A percentile compares a stretch with the other conserved stretches of the same genome.
phyloP scores from a whole-genome alignment of 306 rosid genomes.

The Begonia loranthoides region DNA sequence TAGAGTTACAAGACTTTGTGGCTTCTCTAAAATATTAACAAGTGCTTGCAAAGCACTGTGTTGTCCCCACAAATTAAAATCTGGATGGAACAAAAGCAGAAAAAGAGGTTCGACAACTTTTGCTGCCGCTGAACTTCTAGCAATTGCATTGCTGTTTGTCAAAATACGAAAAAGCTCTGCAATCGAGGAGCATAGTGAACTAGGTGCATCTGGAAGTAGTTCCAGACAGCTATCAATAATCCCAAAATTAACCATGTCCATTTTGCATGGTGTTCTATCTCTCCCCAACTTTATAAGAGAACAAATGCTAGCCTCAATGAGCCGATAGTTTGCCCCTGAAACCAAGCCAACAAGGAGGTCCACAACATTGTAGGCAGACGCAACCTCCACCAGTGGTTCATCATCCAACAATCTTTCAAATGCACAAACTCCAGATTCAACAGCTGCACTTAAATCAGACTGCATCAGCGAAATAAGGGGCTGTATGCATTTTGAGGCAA shows the following conservation, averaged over 20 bases:
- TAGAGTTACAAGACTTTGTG: slow-evolving; percentile 81
- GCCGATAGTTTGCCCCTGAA: slow-evolving; percentile 63
- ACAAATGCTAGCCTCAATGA: slow-evolving; percentile 66
- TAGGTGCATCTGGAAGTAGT: slow-evolving; percentile 64
- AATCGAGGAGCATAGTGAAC: slow-evolving; percentile 80
- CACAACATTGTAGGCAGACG: slow-evolving; percentile 53
- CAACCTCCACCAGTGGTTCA: slow-evolving; percentile 76
- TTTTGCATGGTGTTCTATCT: slow-evolving; percentile 71
- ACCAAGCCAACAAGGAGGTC: slow-evolving; percentile 79
- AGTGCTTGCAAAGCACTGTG: slow-evolving; percentile 98
- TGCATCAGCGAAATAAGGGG: slow-evolving; percentile 75
- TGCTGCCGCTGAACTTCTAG: slow-evolving; percentile 84
- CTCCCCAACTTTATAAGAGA: slow-evolving; percentile 81
- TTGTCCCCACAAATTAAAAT: slow-evolving; percentile 91
- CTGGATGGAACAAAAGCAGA: slow-evolving; percentile 66
- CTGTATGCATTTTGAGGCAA: slow-evolving; percentile 58
- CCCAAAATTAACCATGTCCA: slow-evolving; percentile 79
- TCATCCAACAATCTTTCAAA: slow-evolving; percentile 81
- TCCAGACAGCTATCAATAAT: slow-evolving; percentile 64
- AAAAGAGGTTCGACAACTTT: slow-evolving; percentile 91
- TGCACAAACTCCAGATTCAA: slow-evolving; percentile 83
- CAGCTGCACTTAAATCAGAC: slow-evolving; percentile 41
- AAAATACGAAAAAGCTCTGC: slow-evolving; percentile 91
- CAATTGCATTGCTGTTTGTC: slow-evolving; percentile 82
- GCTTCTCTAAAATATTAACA: slow-evolving; percentile 96